Percentiles rank a stretch among this genome's conserved stretches.
Conservation (phyloP, 1,139 yeast species). For the Candida smagusa region DNA sequence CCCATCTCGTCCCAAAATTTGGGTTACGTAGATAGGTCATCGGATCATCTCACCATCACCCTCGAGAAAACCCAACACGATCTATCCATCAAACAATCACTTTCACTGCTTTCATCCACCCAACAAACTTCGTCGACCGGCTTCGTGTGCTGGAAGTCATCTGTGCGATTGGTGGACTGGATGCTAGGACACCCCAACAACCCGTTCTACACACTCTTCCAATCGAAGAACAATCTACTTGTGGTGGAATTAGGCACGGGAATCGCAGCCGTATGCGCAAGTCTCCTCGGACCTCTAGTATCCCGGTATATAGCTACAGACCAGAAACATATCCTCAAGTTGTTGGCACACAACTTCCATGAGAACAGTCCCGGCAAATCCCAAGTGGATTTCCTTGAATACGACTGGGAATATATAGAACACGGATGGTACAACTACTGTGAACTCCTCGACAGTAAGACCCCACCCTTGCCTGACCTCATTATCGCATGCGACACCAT, state of each 20-base stretch:
- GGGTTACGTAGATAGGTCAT: conserved; percentile 46
- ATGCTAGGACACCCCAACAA: conserved; percentile 23
- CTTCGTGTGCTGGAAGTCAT: conserved; percentile 61
- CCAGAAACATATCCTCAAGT: conserved; percentile 54
- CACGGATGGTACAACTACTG: conserved; percentile 25
- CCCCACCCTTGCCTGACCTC: conserved; percentile 33
- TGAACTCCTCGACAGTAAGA: neutral
- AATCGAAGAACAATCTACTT: conserved; percentile 12
- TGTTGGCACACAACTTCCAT: conserved; percentile 44
- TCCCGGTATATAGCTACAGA: conserved; percentile 56
- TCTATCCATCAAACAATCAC: conserved; percentile 37
- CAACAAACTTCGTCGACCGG: conserved; percentile 57
- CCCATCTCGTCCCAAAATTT: conserved; percentile 35
- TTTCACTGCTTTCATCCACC: conserved; percentile 39
- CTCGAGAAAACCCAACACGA: conserved; percentile 32
- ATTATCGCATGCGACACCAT: conserved; percentile 69
- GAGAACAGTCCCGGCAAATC: conserved; percentile 22
- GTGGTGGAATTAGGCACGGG: conserved; percentile 71
- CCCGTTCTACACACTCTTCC: conserved; percentile 19
- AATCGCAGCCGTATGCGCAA: conserved; percentile 53
- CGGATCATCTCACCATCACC: conserved; percentile 25
- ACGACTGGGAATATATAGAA: conserved; percentile 62
- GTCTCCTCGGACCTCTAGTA: conserved; percentile 38
- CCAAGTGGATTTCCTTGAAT: conserved; percentile 44
- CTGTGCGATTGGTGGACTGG: conserved; percentile 56